Percentiles rank a stretch among this genome's conserved stretches.
These are phyloP conservation scores for Massariosphaeria phaeospora DNA, from an alignment of 495 filamentous ascomycete species.

Conservation along the genomic window DNA sequence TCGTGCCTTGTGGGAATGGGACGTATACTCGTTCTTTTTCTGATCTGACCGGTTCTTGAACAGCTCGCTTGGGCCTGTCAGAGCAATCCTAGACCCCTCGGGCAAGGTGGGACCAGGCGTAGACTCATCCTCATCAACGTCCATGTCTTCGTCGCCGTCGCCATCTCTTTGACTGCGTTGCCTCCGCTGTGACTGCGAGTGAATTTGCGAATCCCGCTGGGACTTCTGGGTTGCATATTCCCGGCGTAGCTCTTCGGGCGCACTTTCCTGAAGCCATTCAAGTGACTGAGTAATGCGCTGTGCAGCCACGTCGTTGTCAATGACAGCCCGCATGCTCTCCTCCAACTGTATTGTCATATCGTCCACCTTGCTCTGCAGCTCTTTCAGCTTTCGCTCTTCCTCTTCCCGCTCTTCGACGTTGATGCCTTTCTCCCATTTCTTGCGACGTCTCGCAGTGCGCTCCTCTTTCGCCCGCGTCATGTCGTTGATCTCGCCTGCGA, in stretches of 20 bases:
- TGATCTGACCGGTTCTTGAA: conserved; percentile 31
- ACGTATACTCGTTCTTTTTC: conserved; percentile 36
- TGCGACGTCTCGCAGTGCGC: conserved; percentile 13
- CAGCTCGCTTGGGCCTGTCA: conserved; percentile 29
- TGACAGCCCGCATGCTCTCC: conserved; percentile 38
- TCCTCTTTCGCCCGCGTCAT: conserved; percentile 20
- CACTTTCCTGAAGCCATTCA: conserved; percentile 12
- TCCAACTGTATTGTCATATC: conserved; percentile 41
- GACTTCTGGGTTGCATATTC: conserved; percentile 18
- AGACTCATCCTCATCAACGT: conserved; percentile 21
- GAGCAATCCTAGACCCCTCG: background rate
- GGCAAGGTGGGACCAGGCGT: conserved; percentile 24
- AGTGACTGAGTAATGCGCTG: conserved; percentile 25
- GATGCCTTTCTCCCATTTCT: conserved; percentile 21
- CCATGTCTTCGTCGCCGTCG: conserved; percentile 23
- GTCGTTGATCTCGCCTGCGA: conserved; percentile 39
- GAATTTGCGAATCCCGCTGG: conserved; percentile 23
- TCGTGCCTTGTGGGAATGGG: conserved; percentile 33
- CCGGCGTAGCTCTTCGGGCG: background rate
- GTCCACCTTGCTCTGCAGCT: conserved; percentile 33
- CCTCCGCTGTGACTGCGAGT: conserved; percentile 12
- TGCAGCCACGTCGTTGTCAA: conserved; percentile 34
- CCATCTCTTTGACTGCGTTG: conserved; percentile 4
- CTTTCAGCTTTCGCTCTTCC: conserved; percentile 19
- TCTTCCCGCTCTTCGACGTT: conserved; percentile 17